Conservation (phyloP, 1,284 basidiomycete species). For the Afroboletus lepidellus region DNA sequence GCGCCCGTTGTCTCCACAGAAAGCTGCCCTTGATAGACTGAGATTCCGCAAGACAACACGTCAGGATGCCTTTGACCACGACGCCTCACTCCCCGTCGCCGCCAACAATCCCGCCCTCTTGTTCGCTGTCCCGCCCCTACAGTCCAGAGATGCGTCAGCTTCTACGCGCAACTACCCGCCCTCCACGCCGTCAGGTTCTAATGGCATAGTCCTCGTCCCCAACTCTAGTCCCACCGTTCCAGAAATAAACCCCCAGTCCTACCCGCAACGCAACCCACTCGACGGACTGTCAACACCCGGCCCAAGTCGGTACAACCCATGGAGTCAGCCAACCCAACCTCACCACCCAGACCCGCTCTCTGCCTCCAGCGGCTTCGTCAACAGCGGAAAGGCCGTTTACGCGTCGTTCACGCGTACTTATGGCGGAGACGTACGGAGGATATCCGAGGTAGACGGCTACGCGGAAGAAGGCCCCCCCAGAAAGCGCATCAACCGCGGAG, state of each 20-base stretch:
- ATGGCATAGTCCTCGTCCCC: constrained; percentile 64
- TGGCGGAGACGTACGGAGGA: constrained; percentile 34
- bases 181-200: constrained; percentile 34
- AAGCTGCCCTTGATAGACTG: constrained; percentile 58
- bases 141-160: constrained; percentile 57
- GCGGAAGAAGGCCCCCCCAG: constrained; percentile 61
- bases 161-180: constrained; percentile 45
- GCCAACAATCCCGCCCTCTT: constrained; percentile 24
- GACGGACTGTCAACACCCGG: constrained; percentile 46
- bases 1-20: constrained; percentile 43
- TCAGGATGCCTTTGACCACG: constrained; percentile 35
- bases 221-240: constrained; percentile 63
- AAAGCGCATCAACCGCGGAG: constrained; percentile 62
- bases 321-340: constrained; percentile 37
- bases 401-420: constrained; percentile 50
- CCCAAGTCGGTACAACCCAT: constrained; percentile 37
- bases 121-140: constrained; percentile 43
- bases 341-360: constrained; percentile 53
- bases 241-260: constrained; percentile 37
- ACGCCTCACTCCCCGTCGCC: constrained; percentile 36
- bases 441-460: constrained; percentile 38
- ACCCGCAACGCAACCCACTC: constrained; percentile 34
- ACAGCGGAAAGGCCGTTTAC: constrained; percentile 41
- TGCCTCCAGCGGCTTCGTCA: constrained; percentile 58
- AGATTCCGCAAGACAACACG: constrained; percentile 55